These are phyloP conservation scores for Termitomyces eurrhizus DNA, from an alignment of 768 basidiomycete genomes.

Conservation along the genomic window DNA sequence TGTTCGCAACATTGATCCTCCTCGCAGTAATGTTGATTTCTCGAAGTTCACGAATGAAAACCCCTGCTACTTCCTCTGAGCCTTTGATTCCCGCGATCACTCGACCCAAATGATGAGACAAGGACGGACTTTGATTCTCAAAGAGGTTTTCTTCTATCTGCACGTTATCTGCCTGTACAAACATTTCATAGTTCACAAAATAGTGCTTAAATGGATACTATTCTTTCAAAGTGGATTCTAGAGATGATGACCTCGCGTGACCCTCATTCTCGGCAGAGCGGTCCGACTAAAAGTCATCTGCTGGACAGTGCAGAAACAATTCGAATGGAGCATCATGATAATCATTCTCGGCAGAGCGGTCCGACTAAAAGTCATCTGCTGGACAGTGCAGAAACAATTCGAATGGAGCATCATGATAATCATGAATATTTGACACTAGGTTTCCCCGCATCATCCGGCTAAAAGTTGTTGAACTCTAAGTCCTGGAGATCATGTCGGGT, in stretches of 20 bases:
- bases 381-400: too few species aligned
- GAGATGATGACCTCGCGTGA: neutral
- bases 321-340: neutral
- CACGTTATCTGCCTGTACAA: neutral
- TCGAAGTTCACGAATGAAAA: constrained; percentile 1
- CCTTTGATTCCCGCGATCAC: neutral
- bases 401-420: neutral
- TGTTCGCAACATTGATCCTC: constrained; percentile 27
- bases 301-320: too few species aligned
- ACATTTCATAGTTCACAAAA: neutral
- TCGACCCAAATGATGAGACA: neutral
- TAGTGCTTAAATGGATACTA: neutral
- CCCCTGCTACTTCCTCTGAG: neutral
- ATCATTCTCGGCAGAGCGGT: neutral
- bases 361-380: neutral
- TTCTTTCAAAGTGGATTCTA: too few species aligned
- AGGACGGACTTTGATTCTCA: neutral
- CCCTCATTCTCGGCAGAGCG: neutral
- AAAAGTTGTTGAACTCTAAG: neutral
- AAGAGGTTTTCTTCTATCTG: neutral
- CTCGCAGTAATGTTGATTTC: constrained; percentile 18
- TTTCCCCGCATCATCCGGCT: neutral
- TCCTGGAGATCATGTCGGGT: neutral
- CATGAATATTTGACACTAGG: neutral
- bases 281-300: neutral